Conservation (phyloP, 2,329 filamentous ascomycete species). For the Domatiomyces catenatus region DNA sequence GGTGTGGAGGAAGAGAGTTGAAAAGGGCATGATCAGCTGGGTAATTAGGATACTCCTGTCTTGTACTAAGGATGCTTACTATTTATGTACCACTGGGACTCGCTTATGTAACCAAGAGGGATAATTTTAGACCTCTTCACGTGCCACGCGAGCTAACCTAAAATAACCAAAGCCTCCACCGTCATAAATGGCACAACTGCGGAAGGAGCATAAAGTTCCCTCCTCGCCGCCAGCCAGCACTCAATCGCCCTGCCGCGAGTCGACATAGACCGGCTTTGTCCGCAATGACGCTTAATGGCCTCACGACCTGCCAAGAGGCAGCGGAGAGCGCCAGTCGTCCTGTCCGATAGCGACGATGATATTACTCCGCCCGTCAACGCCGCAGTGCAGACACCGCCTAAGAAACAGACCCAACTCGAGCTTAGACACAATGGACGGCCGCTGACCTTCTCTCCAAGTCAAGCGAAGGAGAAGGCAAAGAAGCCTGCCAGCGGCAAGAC, state of each 20-base stretch:
- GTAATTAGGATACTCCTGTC: neutral
- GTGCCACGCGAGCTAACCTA: too few relatives aligned
- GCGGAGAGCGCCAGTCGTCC: conserved; percentile 14
- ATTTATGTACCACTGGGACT: too few relatives aligned
- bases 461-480: conserved; percentile 3
- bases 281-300: conserved; percentile 12
- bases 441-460: neutral
- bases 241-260: neutral
- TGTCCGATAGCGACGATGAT: conserved; percentile 14
- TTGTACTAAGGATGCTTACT: too few relatives aligned
- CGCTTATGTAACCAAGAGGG: too few relatives aligned
- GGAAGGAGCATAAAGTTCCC: neutral
- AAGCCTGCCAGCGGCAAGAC: neutral
- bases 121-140: too few relatives aligned
- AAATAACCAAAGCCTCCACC: too few relatives aligned
- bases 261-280: neutral
- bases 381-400: neutral
- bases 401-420: neutral
- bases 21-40: neutral
- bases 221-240: neutral
- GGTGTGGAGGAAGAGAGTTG: conserved; percentile 3
- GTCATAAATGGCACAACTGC: too few relatives aligned
- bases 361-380: neutral
- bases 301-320: conserved; percentile 17
- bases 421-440: neutral